Percentiles rank a stretch among this genome's conserved stretches.
Conservation (phyloP, 2,329 filamentous ascomycete genomes). For the Paraconiothyrium brasiliense region DNA sequence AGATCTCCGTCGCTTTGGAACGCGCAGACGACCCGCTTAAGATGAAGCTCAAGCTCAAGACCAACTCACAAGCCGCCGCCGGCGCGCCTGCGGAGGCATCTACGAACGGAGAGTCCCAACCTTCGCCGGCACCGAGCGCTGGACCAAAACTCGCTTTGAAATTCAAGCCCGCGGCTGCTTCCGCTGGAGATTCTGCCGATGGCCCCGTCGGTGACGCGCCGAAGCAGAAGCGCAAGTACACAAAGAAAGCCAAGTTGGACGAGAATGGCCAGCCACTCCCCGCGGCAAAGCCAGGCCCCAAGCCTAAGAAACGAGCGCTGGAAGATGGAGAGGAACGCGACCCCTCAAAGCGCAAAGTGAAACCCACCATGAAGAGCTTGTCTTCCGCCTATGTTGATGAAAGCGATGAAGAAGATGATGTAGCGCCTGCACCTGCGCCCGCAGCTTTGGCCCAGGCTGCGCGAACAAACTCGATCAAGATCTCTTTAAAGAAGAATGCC, state of each 20-base stretch:
- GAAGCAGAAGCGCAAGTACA: slow-evolving; percentile 55
- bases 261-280: slow-evolving; percentile 37
- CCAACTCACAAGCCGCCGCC: slow-evolving; percentile 28
- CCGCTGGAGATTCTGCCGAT: slow-evolving; percentile 26
- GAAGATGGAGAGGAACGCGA: slow-evolving; percentile 46
- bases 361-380: slow-evolving; percentile 45
- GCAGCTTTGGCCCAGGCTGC: slow-evolving; percentile 18
- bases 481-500: slow-evolving; percentile 46
- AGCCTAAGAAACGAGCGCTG: slow-evolving; percentile 47
- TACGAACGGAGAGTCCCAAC: slow-evolving; percentile 10
- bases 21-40: slow-evolving; percentile 8
- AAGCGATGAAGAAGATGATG: slow-evolving; percentile 39
- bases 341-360: slow-evolving; percentile 47
- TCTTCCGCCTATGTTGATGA: slow-evolving; percentile 29
- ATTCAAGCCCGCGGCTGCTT: slow-evolving; percentile 41
- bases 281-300: slow-evolving; percentile 36
- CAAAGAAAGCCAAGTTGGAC: slow-evolving; percentile 51
- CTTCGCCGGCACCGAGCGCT: slow-evolving; percentile 21
- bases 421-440: slow-evolving; percentile 16
- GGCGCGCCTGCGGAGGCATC: slow-evolving; percentile 32
- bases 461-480: slow-evolving; percentile 41
- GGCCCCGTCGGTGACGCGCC: slow-evolving; percentile 39
- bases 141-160: slow-evolving; percentile 32
- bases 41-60: slow-evolving; percentile 48
- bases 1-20: not conserved